Conservation (phyloP, 2,329 filamentous ascomycete genomes). For the Fusarium anthophilum region DNA sequence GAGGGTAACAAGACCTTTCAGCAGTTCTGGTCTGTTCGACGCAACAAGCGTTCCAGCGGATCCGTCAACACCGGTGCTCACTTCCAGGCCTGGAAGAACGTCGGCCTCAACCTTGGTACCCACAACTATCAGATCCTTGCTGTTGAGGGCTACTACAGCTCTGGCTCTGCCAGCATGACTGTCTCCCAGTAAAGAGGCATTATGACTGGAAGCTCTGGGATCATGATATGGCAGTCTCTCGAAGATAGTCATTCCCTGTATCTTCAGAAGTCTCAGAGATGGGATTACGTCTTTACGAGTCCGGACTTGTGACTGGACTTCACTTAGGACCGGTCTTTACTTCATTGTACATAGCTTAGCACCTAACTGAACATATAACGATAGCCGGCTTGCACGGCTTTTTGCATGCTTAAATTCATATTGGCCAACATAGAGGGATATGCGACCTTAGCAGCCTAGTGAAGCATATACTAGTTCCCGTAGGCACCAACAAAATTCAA, state of each 20-base stretch:
- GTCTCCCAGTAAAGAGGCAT: slow-evolving; percentile 42
- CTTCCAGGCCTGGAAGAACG: slow-evolving; percentile 61
- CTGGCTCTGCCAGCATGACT: slow-evolving; percentile 58
- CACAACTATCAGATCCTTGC: slow-evolving; percentile 65
- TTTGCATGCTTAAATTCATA: not conserved
- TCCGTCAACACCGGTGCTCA: slow-evolving; percentile 60
- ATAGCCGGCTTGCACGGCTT: not conserved
- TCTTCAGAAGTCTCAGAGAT: not conserved
- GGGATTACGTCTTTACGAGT: not conserved
- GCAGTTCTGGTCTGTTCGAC: slow-evolving; percentile 63
- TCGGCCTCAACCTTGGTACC: slow-evolving; percentile 59
- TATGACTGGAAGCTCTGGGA: not conserved
- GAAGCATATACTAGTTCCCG: not conserved
- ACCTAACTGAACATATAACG: slow-evolving; percentile 1
- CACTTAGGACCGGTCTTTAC: not conserved
- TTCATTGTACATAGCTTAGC: slow-evolving; percentile 18
- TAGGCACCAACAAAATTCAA: too few relatives aligned
- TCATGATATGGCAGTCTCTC: not conserved
- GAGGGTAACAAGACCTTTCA: slow-evolving; percentile 60
- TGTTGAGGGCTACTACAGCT: slow-evolving; percentile 63
- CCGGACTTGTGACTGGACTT: slow-evolving; percentile 11
- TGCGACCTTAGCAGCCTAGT: too few relatives aligned
- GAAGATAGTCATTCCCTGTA: not conserved
- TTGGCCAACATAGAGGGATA: not conserved
- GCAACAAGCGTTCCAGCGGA: slow-evolving; percentile 59